Evolutionary conservation across 768 basidiomycete species (phyloP).

Genomic region (Crepidotus variabilis): DNA sequence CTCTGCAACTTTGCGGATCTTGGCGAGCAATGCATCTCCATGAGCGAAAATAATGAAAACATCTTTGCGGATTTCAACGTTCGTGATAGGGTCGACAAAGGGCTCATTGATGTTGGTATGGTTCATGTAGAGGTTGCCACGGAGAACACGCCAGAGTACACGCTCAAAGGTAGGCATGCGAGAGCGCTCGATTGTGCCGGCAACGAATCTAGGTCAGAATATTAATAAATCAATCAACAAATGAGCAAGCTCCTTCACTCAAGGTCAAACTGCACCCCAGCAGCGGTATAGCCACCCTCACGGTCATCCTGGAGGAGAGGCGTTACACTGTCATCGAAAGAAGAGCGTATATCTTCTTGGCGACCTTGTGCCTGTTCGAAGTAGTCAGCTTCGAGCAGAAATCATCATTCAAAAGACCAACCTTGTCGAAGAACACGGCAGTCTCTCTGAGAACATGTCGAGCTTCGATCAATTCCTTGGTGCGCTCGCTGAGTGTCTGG

Average conservation of each 20-base stretch:
- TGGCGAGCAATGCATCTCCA: slow-evolving; percentile 85
- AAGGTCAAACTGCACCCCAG: slow-evolving; percentile 72
- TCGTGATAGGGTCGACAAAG: slow-evolving; percentile 84
- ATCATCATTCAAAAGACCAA: slow-evolving; percentile 24
- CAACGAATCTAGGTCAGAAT: slow-evolving; percentile 67
- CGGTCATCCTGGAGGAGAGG: slow-evolving; percentile 91
- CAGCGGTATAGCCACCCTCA: slow-evolving; percentile 54
- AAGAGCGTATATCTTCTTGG: slow-evolving; percentile 76
- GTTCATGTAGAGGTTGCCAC: slow-evolving; percentile 99
- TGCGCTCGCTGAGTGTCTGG: slow-evolving; percentile 80
- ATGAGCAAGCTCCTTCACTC: slow-evolving; percentile 52
- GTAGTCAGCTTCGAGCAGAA: slow-evolving; percentile 4
- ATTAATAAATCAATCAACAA: neutral
- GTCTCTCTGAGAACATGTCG: slow-evolving; percentile 94
- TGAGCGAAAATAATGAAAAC: slow-evolving; percentile 99
- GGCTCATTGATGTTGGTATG: slow-evolving; percentile 92
- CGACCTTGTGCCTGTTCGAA: slow-evolving; percentile 67
- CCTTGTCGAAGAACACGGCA: slow-evolving; percentile 92
- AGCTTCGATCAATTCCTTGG: slow-evolving; percentile 87
- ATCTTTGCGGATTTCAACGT: slow-evolving; percentile 87
- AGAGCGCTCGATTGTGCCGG: slow-evolving; percentile 92
- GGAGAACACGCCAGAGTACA: slow-evolving; percentile 95
- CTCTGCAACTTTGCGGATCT: slow-evolving; percentile 97
- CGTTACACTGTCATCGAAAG: slow-evolving; percentile 88
- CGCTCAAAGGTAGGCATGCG: slow-evolving; percentile 94